Evolutionary conservation across 768 basidiomycete genomes (phyloP).

Genomic region (Kwoniella shandongensis): DNA sequence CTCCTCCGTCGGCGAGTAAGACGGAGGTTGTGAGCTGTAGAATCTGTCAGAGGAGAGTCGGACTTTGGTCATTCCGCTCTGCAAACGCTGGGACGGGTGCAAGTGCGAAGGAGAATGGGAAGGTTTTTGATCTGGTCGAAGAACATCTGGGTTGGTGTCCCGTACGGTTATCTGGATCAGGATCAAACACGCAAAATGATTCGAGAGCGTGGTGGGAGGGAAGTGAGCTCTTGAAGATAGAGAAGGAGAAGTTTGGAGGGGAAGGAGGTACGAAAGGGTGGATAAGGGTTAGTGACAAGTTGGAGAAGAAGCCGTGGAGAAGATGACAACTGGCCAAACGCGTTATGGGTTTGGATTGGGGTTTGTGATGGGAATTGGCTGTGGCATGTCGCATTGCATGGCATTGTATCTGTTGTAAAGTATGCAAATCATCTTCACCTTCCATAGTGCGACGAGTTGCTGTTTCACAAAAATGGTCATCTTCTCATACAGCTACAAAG

Average conservation of each 20-base stretch:
- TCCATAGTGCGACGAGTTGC: too few species aligned
- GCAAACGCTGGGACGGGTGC: neutral
- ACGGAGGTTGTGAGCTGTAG: slow-evolving; percentile 40
- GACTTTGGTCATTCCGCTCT: slow-evolving; percentile 30
- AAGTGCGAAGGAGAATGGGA: neutral
- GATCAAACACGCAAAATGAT: neutral
- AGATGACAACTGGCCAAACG: neutral
- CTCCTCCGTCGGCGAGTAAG: neutral
- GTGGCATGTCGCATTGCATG: too few species aligned
- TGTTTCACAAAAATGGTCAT: too few species aligned
- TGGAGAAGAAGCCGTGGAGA: slow-evolving; percentile 38
- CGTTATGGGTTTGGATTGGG: too few species aligned
- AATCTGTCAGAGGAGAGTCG: slow-evolving; percentile 38
- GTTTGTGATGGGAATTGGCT: too few species aligned
- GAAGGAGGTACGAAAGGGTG: slow-evolving; percentile 13
- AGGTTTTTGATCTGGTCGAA: slow-evolving; percentile 30
- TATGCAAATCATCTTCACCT: too few species aligned
- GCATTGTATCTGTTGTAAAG: too few species aligned
- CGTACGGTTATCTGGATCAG: neutral
- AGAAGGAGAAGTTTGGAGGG: slow-evolving; percentile 1
- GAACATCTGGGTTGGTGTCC: slow-evolving; percentile 48
- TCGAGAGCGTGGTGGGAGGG: slow-evolving; percentile 33
- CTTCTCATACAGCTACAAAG: too few species aligned
- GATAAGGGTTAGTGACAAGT: slow-evolving; percentile 26
- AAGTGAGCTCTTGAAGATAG: slow-evolving; percentile 14